Percentiles rank a stretch among this genome's conserved stretches.
These are phyloP conservation scores for Sarcodon aspratus DNA, from an alignment of 768 basidiomycete species.

Conservation along the genomic window DNA sequence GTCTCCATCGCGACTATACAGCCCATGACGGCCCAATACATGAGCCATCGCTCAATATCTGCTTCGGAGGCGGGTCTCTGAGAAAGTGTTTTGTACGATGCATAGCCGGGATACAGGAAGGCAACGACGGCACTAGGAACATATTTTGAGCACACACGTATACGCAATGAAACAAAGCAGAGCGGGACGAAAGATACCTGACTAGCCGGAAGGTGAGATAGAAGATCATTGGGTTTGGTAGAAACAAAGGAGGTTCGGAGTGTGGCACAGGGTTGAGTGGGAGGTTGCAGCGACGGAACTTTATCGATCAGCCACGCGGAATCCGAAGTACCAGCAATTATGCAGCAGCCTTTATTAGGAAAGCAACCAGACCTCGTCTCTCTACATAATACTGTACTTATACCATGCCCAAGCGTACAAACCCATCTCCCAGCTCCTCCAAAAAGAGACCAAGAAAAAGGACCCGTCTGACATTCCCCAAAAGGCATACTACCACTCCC, in stretches of 20 bases:
- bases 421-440: too few relatives aligned
- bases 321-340: too few relatives aligned
- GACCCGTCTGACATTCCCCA: too few relatives aligned
- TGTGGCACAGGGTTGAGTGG: not conserved
- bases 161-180: not conserved
- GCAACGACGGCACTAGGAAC: constrained; percentile 49
- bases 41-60: constrained; percentile 88
- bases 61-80: constrained; percentile 76
- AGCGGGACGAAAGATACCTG: constrained; percentile 17
- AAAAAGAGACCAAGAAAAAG: too few relatives aligned
- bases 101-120: constrained; percentile 89
- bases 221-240: constrained; percentile 23
- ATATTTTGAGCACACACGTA: not conserved
- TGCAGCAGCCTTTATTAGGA: too few relatives aligned
- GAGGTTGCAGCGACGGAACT: not conserved
- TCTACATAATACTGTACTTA: too few relatives aligned
- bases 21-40: constrained; percentile 92
- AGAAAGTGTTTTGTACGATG: constrained; percentile 90
- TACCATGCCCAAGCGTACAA: too few relatives aligned
- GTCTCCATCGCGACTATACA: constrained; percentile 77
- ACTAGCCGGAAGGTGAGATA: constrained; percentile 29
- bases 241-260: not conserved
- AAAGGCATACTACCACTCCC: too few relatives aligned
- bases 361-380: too few relatives aligned
- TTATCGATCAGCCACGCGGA: too few relatives aligned